These are phyloP conservation scores for Blastobotrys proliferans DNA, from an alignment of 1,139 yeast genomes.

Conservation along the genomic window DNA sequence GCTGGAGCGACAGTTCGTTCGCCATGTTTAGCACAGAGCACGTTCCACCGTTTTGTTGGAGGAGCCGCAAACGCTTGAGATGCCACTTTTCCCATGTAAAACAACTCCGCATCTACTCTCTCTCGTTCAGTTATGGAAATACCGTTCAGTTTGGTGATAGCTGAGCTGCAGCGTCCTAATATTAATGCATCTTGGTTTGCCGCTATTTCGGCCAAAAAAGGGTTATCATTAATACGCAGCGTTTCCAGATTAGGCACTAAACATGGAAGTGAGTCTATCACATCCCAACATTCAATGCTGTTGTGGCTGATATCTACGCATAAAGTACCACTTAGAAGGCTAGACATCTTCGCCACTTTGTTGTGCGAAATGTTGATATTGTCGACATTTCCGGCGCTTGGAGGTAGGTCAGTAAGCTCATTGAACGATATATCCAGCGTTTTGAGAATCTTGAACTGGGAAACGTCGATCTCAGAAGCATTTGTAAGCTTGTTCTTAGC, in stretches of 20 bases:
- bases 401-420: constrained; percentile 37
- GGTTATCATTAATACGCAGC: constrained; percentile 51
- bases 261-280: constrained; percentile 42
- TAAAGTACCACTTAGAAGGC: not conserved
- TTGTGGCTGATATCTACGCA: constrained; percentile 50
- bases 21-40: constrained; percentile 33
- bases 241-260: constrained; percentile 41
- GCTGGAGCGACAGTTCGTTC: constrained; percentile 21
- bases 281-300: constrained; percentile 43
- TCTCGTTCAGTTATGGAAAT: constrained; percentile 44
- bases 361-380: constrained; percentile 30
- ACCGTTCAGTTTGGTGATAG: constrained; percentile 52
- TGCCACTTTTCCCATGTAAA: constrained; percentile 52
- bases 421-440: constrained; percentile 48
- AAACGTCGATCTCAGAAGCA: constrained; percentile 3
- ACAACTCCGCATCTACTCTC: constrained; percentile 62
- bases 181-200: constrained; percentile 35
- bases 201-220: constrained; percentile 45
- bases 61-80: constrained; percentile 29
- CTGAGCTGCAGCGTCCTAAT: constrained; percentile 46
- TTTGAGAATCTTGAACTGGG: constrained; percentile 22
- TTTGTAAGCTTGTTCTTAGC: constrained; percentile 48
- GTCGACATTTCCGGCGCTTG: not conserved
- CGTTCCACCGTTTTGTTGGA: constrained; percentile 28
- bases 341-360: constrained; percentile 11